Evolutionary conservation across 1,284 basidiomycete genomes (phyloP).

Genomic region (Cryptococcus floricola): DNA sequence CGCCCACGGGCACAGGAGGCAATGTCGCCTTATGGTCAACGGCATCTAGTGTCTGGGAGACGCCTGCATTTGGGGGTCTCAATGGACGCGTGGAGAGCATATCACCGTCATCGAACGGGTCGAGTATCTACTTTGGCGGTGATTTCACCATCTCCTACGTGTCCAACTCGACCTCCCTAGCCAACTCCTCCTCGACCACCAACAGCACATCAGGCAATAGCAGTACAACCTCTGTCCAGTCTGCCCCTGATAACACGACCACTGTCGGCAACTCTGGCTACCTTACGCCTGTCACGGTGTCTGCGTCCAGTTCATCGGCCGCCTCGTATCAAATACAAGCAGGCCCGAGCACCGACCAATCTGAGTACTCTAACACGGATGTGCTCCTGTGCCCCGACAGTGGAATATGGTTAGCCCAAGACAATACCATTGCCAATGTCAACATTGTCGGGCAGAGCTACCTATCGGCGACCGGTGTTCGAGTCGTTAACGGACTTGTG

Average conservation of each 20-base stretch:
- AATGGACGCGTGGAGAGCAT: slow-evolving; percentile 76
- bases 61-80: slow-evolving; percentile 77
- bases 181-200: slow-evolving; percentile 55
- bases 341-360: slow-evolving; percentile 63
- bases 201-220: slow-evolving; percentile 67
- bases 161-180: slow-evolving; percentile 56
- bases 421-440: slow-evolving; percentile 65
- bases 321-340: slow-evolving; percentile 57
- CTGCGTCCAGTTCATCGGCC: slow-evolving; percentile 51
- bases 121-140: slow-evolving; percentile 80
- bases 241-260: slow-evolving; percentile 53
- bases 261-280: slow-evolving; percentile 85
- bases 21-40: slow-evolving; percentile 77
- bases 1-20: slow-evolving; percentile 50
- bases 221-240: slow-evolving; percentile 52
- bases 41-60: slow-evolving; percentile 57
- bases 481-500: slow-evolving; percentile 86
- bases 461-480: slow-evolving; percentile 61
- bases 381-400: slow-evolving; percentile 75
- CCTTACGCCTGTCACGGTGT: slow-evolving; percentile 77
- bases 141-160: slow-evolving; percentile 72
- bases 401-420: slow-evolving; percentile 76
- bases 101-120: slow-evolving; percentile 64
- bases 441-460: slow-evolving; percentile 70
- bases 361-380: slow-evolving; percentile 65